Evolutionary conservation across 2,329 filamentous ascomycete genomes (phyloP).

Genomic region (Neonectria magnoliae): DNA sequence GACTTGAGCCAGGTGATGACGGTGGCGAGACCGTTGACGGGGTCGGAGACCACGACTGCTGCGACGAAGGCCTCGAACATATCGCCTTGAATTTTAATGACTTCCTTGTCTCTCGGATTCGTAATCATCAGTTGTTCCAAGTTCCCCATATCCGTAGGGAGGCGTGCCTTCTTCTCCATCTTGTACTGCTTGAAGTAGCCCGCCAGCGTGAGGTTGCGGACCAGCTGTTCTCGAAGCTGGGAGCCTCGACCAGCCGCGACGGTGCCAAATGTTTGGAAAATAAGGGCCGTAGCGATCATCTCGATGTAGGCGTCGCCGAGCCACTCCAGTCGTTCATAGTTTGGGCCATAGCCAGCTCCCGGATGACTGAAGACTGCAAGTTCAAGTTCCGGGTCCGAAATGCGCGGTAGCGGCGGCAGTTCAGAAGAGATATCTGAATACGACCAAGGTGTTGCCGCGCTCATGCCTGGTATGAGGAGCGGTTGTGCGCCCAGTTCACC

Average conservation of each 20-base stretch:
- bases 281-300: constrained; percentile 77
- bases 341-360: constrained; percentile 51
- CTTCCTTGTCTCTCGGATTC: constrained; percentile 58
- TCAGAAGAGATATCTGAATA: constrained; percentile 57
- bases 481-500: constrained; percentile 5
- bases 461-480: constrained; percentile 24
- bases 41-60: constrained; percentile 76
- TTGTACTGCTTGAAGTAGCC: constrained; percentile 76
- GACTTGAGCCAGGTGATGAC: constrained; percentile 77
- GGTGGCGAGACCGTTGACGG: constrained; percentile 66
- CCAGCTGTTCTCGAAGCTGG: constrained; percentile 79
- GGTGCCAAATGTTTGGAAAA: constrained; percentile 76
- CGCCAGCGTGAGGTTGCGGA: constrained; percentile 83
- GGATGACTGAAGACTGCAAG: constrained; percentile 74
- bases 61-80: constrained; percentile 93
- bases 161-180: constrained; percentile 70
- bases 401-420: constrained; percentile 68
- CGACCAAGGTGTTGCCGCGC: constrained; percentile 56
- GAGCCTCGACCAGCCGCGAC: constrained; percentile 75
- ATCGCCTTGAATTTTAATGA: constrained; percentile 81
- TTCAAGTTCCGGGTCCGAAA: constrained; percentile 68
- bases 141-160: constrained; percentile 59
- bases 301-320: constrained; percentile 89
- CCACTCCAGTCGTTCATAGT: constrained; percentile 88
- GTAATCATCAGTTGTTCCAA: constrained; percentile 37